A percentile compares a stretch with the other conserved stretches of the same genome.
Evolutionary conservation across 2,329 filamentous ascomycete genomes (phyloP).

Genomic region (Monosporascus sp.): DNA sequence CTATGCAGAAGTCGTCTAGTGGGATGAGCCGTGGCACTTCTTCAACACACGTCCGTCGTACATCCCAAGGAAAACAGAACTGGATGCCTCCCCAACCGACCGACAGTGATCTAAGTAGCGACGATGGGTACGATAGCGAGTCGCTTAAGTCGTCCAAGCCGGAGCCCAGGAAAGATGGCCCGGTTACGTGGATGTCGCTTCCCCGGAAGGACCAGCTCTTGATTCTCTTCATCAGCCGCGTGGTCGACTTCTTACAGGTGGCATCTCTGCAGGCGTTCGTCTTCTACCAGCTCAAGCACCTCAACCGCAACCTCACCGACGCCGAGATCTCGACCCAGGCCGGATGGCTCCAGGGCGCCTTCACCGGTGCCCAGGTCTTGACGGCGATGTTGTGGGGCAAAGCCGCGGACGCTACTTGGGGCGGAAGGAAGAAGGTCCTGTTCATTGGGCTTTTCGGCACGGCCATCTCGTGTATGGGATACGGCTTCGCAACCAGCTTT

Average conservation of each 20-base stretch:
- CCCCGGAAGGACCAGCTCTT: slow-evolving; percentile 66
- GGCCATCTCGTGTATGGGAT: slow-evolving; percentile 61
- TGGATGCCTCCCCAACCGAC: background rate
- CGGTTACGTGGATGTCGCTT: slow-evolving; percentile 63
- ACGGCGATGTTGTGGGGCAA: slow-evolving; percentile 71
- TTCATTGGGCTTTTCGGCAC: slow-evolving; percentile 64
- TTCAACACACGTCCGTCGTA: background rate
- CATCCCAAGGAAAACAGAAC: background rate
- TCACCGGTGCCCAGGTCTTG: slow-evolving; percentile 67
- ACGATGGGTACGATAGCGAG: slow-evolving; percentile 11
- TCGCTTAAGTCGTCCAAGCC: slow-evolving; percentile 12
- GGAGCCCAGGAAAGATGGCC: slow-evolving; percentile 10
- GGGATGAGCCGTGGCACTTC: background rate
- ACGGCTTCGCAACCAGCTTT: slow-evolving; percentile 66
- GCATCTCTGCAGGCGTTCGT: slow-evolving; percentile 66
- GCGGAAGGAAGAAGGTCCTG: slow-evolving; percentile 65
- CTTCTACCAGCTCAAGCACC: slow-evolving; percentile 69
- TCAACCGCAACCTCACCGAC: slow-evolving; percentile 48
- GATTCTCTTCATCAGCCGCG: slow-evolving; percentile 62
- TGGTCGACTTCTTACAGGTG: slow-evolving; percentile 69
- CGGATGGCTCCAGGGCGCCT: slow-evolving; percentile 64
- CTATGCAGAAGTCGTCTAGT: background rate
- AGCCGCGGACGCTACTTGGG: slow-evolving; percentile 51
- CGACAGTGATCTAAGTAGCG: background rate
- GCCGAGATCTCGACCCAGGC: slow-evolving; percentile 60